These are phyloP conservation scores for Barnettozyma vustinii DNA, from an alignment of 805 yeast genomes.

Conservation along the genomic window DNA sequence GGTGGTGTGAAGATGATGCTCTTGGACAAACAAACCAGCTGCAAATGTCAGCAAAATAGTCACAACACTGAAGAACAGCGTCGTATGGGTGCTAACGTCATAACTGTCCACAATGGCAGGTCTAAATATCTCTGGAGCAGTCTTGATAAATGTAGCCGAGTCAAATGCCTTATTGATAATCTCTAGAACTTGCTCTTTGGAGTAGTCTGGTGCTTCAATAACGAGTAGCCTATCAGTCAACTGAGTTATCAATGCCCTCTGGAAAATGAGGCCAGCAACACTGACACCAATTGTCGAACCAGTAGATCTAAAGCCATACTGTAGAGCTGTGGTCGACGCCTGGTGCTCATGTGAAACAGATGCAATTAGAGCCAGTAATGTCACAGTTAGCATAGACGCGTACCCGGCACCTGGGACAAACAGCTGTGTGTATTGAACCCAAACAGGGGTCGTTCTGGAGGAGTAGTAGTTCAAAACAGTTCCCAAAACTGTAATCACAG, in stretches of 20 bases:
- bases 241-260: slow-evolving; percentile 34
- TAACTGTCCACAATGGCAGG: slow-evolving; percentile 40
- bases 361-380: slow-evolving; percentile 69
- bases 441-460: slow-evolving; percentile 21
- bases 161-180: slow-evolving; percentile 41
- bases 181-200: slow-evolving; percentile 17
- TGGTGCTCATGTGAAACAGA: slow-evolving; percentile 65
- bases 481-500: slow-evolving; percentile 44
- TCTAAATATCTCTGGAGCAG: slow-evolving; percentile 41
- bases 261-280: slow-evolving; percentile 61
- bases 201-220: slow-evolving; percentile 14
- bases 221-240: slow-evolving; percentile 23
- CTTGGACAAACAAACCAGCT: slow-evolving; percentile 43
- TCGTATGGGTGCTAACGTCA: slow-evolving; percentile 42
- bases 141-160: slow-evolving; percentile 44
- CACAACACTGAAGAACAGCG: slow-evolving; percentile 40
- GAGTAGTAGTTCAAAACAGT: slow-evolving; percentile 29
- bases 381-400: slow-evolving; percentile 62
- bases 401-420: slow-evolving; percentile 60
- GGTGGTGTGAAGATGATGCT: slow-evolving; percentile 48
- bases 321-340: slow-evolving; percentile 85
- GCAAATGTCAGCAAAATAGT: slow-evolving; percentile 38
- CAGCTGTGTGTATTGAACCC: slow-evolving; percentile 40
- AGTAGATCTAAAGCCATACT: slow-evolving; percentile 80
- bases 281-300: slow-evolving; percentile 85